Percentiles rank a stretch among this genome's conserved stretches.
Evolutionary conservation across 306 rosid species (phyloP).

Genomic region (Ammopiptanthus mongolicus): DNA sequence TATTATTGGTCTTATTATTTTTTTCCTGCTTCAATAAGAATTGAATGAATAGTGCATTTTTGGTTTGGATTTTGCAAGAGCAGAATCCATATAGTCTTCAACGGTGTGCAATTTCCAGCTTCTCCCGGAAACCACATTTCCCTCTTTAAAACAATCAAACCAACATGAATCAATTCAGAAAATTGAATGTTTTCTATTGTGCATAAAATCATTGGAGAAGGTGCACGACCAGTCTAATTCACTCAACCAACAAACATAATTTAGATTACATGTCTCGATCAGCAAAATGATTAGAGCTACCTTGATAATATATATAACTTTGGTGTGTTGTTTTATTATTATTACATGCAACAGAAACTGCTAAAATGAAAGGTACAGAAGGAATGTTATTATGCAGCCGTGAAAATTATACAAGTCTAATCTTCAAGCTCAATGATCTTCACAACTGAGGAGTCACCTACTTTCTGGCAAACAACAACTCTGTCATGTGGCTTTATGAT

Average conservation of each 20-base stretch:
- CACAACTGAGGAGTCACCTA: constrained; percentile 83
- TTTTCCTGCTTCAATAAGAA: background rate
- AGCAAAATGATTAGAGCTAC: background rate
- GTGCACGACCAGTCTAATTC: background rate
- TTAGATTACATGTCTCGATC: background rate
- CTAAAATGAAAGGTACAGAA: background rate
- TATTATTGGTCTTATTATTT: background rate
- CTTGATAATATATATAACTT: background rate
- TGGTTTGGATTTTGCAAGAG: background rate
- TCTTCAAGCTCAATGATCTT: constrained; percentile 91
- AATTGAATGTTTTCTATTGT: background rate
- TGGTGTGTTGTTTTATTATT: background rate
- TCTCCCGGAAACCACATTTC: too few relatives aligned
- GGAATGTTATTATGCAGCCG: constrained; percentile 14
- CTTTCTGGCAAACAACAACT: constrained; percentile 86
- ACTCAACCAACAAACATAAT: background rate
- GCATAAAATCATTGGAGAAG: background rate
- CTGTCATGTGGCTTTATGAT: constrained; percentile 82
- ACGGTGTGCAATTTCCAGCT: background rate
- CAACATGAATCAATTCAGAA: background rate
- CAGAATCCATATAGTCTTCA: background rate
- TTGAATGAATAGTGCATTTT: background rate
- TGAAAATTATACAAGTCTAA: constrained; percentile 20
- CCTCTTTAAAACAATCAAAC: background rate
- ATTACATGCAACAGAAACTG: background rate